A percentile compares a stretch with the other conserved stretches of the same genome.
Evolutionary conservation across 1,284 basidiomycete genomes (phyloP).

Genomic region (Cerioporus squamosus): DNA sequence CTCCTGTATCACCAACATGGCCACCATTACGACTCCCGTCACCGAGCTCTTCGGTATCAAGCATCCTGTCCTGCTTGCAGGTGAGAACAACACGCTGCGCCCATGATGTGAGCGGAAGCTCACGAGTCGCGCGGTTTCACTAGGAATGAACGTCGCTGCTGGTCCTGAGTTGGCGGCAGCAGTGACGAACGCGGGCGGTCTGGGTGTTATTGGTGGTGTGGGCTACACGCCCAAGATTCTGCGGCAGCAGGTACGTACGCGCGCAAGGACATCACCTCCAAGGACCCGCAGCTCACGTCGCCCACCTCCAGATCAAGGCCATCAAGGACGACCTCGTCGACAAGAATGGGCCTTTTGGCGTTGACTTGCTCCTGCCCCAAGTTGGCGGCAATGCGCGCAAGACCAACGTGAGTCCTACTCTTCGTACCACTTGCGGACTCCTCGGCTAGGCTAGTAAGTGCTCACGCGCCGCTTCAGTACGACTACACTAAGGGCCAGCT

Average conservation of each 20-base stretch:
- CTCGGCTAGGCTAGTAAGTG: neutral
- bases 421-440: neutral
- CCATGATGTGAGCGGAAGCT: neutral
- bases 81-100: constrained; percentile 36
- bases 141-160: constrained; percentile 87
- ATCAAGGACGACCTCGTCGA: constrained; percentile 74
- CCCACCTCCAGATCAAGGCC: constrained; percentile 61
- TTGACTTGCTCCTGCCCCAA: constrained; percentile 85
- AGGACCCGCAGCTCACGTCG: neutral
- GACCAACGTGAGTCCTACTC: constrained; percentile 67
- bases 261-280: neutral
- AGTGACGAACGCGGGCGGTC: constrained; percentile 84
- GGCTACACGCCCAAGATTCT: constrained; percentile 81
- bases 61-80: constrained; percentile 89
- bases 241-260: constrained; percentile 59
- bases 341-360: constrained; percentile 81
- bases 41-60: constrained; percentile 86
- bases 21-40: constrained; percentile 72
- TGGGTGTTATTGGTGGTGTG: constrained; percentile 88
- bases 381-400: constrained; percentile 83
- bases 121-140: neutral
- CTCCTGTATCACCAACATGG: constrained; percentile 41
- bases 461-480: constrained; percentile 45
- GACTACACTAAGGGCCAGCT: constrained; percentile 85
- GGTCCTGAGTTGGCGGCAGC: constrained; percentile 88